Percentiles rank a stretch among this genome's conserved stretches.
Evolutionary conservation across 441 rosid genomes (phyloP).

Genomic region (Euphorbia neoarborescens): DNA sequence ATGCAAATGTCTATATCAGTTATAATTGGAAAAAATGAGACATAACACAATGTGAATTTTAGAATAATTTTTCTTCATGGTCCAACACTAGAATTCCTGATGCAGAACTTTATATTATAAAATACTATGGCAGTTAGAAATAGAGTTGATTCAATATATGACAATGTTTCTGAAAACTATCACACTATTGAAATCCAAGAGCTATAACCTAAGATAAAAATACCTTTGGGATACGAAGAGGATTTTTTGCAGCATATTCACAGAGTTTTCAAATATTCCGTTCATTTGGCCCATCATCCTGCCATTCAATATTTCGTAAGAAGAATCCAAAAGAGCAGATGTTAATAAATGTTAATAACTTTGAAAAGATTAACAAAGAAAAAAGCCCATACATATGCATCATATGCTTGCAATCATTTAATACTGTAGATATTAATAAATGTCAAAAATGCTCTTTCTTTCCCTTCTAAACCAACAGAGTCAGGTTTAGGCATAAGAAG

Average conservation of each 20-base stretch:
- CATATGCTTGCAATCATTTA: conserved; percentile 3
- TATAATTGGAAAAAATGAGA: too few species aligned
- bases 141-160: background rate
- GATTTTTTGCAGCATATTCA: conserved; percentile 83
- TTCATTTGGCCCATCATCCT: conserved; percentile 89
- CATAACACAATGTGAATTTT: too few species aligned
- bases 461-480: conserved; percentile 43
- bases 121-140: background rate
- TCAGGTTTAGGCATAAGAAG: conserved; percentile 44
- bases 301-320: conserved; percentile 24
- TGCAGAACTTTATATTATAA: background rate
- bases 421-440: too few species aligned
- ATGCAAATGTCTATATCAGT: too few species aligned
- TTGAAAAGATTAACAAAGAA: background rate
- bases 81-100: background rate
- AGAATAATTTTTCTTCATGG: background rate
- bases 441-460: conserved; percentile 28
- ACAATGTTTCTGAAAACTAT: background rate
- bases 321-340: conserved; percentile 7
- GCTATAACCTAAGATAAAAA: background rate
- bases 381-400: background rate
- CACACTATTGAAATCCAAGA: conserved; percentile 1
- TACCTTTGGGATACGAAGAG: conserved; percentile 92
- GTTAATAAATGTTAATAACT: background rate
- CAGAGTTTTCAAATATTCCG: conserved; percentile 83